Base-by-base conservation (phyloP, 2,329 filamentous ascomycete species). In the Leptodontidium sp. region DNA sequence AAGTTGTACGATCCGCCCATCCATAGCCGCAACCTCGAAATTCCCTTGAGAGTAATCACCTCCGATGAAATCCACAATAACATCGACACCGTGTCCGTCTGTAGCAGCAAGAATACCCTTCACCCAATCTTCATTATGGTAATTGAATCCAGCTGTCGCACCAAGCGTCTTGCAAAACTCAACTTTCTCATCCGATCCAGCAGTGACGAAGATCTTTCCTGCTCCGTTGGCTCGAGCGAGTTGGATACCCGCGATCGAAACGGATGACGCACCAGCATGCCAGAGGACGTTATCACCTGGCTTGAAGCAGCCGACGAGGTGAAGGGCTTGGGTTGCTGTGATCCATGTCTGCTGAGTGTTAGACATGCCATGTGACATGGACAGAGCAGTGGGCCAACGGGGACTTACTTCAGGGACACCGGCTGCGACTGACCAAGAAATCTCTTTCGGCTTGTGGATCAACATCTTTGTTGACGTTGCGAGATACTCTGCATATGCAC, bases 221-320 rank as follows among this genome's bases (percentile, higher is more conserved):
- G 94, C 93, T 0, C 89, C 89, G 15, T 90, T 89, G 24, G 86
- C 86, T 69, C 83, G 84, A 3, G 89, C 86, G 29, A 98, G 87
- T 82, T 98, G 95, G 75, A 97, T 94, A 0, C 95, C 95, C 0
- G 94, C 88, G 73, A 97, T 94, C 52, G 90, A 91, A 61, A 98
- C 95, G 49, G 90, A 90, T 17, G 91, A 94, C 1, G 95, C 95
- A 59, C 94, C 95, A 0, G 95, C 95, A 79, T 98, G 95, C 93
- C 94, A 98, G 53, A 98, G 88, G 68, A 95, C 88, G 15, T 86
- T 87, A 80, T 94, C 90, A 8, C 91, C 92, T 11, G 83, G 79
- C 21, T 84, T 78, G 79, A 94, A 95, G 17, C 88, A 89, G 61
- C 93, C 92, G n/a, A 98, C 88, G 11, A 94, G 82, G 78, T 94